These are phyloP conservation scores for Urostyla sp. DNA, from an alignment of 73 alveolate genomes.

Conservation along the genomic window DNA sequence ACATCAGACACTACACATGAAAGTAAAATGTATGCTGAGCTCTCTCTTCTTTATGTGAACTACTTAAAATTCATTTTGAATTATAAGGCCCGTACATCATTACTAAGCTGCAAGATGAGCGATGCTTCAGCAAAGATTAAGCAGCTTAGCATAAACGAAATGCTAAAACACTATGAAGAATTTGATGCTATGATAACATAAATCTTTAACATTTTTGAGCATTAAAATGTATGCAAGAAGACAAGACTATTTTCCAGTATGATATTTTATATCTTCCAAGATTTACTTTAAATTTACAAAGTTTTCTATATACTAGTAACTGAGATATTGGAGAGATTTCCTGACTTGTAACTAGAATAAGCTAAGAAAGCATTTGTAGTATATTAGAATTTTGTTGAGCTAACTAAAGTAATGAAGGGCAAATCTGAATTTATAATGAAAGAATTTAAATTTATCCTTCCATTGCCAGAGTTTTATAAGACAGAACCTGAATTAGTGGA, in stretches of 20 bases:
- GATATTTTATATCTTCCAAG: constrained; percentile 53
- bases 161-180: constrained; percentile 51
- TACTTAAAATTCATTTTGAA: constrained; percentile 56
- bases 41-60: constrained; percentile 45
- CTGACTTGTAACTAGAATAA: constrained; percentile 36
- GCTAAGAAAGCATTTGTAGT: constrained; percentile 59
- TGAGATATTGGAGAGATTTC: constrained; percentile 65
- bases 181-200: constrained; percentile 54
- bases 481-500: constrained; percentile 60
- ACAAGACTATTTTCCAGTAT: constrained; percentile 57
- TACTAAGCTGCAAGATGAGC: constrained; percentile 40
- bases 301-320: constrained; percentile 63
- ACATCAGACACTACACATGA: constrained; percentile 66
- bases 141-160: constrained; percentile 1
- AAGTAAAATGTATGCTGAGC: constrained; percentile 59
- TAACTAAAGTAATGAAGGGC: constrained; percentile 60
- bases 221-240: constrained; percentile 53
- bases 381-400: constrained; percentile 55
- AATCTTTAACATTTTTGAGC: constrained; percentile 64
- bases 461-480: constrained; percentile 58
- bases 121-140: constrained; percentile 47
- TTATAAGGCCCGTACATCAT: constrained; percentile 14
- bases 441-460: constrained; percentile 45
- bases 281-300: constrained; percentile 58
- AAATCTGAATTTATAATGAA: constrained; percentile 23